Evolutionary conservation across 768 basidiomycete species (phyloP).

Genomic region (Pulveroboletus sp.): DNA sequence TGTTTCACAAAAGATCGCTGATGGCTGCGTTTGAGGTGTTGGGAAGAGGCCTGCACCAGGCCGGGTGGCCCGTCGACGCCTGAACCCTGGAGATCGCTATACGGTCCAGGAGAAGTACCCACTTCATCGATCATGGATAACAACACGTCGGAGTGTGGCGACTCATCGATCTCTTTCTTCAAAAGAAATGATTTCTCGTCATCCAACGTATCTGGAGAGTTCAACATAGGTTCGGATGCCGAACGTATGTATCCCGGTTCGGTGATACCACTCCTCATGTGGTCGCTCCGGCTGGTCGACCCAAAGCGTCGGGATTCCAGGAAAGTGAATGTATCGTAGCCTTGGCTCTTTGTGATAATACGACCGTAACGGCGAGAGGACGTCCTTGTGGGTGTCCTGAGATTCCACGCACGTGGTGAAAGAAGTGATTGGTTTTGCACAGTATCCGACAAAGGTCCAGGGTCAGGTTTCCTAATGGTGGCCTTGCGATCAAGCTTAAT

Average conservation of each 20-base stretch:
- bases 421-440: slow-evolving; percentile 7
- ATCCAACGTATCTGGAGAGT: not conserved
- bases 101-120: not conserved
- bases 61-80: not conserved
- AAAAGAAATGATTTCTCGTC: slow-evolving; percentile 5
- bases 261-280: not conserved
- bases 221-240: slow-evolving; percentile 10
- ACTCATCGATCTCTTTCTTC: slow-evolving; percentile 5
- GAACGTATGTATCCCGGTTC: not conserved
- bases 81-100: not conserved
- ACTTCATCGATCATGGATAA: slow-evolving; percentile 11
- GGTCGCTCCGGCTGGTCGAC: not conserved
- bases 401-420: slow-evolving; percentile 17
- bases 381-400: slow-evolving; percentile 8
- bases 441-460: not conserved
- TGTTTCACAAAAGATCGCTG: slow-evolving; percentile 10
- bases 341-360: not conserved
- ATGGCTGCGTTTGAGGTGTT: slow-evolving; percentile 3
- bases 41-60: not conserved
- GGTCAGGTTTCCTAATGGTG: slow-evolving; percentile 15
- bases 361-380: slow-evolving; percentile 18
- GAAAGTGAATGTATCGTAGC: not conserved
- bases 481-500: slow-evolving; percentile 27
- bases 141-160: slow-evolving; percentile 11
- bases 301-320: not conserved